Conservation (phyloP, 2,329 filamentous ascomycete genomes). For the Ophiognomonia clavigignenti-juglandacearum region DNA sequence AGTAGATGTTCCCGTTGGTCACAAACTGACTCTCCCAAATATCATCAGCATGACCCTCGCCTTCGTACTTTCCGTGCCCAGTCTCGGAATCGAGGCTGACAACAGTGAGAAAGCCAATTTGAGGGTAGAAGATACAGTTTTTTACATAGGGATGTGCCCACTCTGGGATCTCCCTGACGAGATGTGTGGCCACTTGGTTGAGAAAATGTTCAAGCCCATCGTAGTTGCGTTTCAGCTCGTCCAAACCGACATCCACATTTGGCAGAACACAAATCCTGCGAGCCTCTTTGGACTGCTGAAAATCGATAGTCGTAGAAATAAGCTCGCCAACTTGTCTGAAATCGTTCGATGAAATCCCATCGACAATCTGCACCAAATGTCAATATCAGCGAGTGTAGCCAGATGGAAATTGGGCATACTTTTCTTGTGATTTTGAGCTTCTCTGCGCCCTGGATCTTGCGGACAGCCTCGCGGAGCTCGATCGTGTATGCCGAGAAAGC, state of each 20-base stretch:
- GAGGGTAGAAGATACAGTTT: constrained; percentile 86
- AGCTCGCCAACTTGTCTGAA: constrained; percentile 64
- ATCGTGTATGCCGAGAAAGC: constrained; percentile 69
- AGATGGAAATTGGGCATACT: constrained; percentile 29
- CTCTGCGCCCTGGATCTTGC: constrained; percentile 50
- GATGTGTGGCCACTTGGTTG: constrained; percentile 58
- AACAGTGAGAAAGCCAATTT: constrained; percentile 83
- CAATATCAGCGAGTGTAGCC: constrained; percentile 2
- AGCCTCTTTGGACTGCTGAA: constrained; percentile 67
- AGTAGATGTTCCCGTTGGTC: constrained; percentile 69
- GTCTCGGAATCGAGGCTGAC: constrained; percentile 58
- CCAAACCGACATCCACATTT: constrained; percentile 69
- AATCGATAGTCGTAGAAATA: constrained; percentile 73
- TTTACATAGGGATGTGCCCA: constrained; percentile 48
- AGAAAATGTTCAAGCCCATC: constrained; percentile 73
- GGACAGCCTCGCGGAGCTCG: constrained; percentile 61
- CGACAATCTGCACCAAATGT: constrained; percentile 42
- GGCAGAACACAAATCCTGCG: constrained; percentile 67
- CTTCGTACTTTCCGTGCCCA: constrained; percentile 58
- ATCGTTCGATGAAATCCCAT: constrained; percentile 51
- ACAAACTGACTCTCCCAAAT: constrained; percentile 76
- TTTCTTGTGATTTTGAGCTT: constrained; percentile 48
- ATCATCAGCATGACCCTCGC: constrained; percentile 49
- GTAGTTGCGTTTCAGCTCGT: constrained; percentile 72
- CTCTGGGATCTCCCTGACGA: constrained; percentile 59